Conservation (phyloP, 2,329 filamentous ascomycete genomes). For the Arthroderma sp. region DNA sequence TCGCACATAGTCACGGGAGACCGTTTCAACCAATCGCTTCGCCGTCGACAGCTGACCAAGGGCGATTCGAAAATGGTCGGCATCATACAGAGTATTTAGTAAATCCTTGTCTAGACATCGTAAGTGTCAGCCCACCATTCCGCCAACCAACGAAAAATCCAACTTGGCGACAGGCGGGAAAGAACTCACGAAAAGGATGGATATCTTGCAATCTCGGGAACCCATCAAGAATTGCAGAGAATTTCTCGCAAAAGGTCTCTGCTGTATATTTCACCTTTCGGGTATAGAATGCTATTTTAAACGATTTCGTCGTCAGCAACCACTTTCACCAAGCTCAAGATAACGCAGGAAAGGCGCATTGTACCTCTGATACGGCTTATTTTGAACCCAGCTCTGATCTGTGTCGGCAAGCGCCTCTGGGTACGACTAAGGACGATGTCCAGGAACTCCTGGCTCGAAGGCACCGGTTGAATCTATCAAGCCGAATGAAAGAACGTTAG, state of each 20-base stretch:
- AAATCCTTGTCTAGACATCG: constrained; percentile 51
- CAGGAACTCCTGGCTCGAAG: constrained; percentile 87
- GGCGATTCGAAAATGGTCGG: constrained; percentile 93
- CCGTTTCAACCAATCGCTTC: constrained; percentile 92
- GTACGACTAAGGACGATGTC: constrained; percentile 93
- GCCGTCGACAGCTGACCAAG: constrained; percentile 92
- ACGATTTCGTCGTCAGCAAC: constrained; percentile 16
- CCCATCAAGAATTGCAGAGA: constrained; percentile 76
- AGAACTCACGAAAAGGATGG: constrained; percentile 68
- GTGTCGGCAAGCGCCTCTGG: constrained; percentile 82
- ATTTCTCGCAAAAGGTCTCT: constrained; percentile 92
- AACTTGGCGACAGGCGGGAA: neutral
- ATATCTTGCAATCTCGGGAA: constrained; percentile 90
- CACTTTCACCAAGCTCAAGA: neutral
- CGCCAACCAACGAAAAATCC: constrained; percentile 10
- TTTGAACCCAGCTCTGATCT: constrained; percentile 92
- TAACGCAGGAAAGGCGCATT: neutral
- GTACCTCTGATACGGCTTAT: constrained; percentile 73
- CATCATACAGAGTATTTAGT: constrained; percentile 97
- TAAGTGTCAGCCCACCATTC: constrained; percentile 10
- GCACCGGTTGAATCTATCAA: constrained; percentile 64
- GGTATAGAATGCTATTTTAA: constrained; percentile 65
- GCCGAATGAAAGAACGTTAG: constrained; percentile 32
- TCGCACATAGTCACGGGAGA: constrained; percentile 89
- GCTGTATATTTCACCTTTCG: constrained; percentile 97